Base-by-base conservation (phyloP, 2,329 filamentous ascomycete genomes). In the Geosmithia flava region DNA sequence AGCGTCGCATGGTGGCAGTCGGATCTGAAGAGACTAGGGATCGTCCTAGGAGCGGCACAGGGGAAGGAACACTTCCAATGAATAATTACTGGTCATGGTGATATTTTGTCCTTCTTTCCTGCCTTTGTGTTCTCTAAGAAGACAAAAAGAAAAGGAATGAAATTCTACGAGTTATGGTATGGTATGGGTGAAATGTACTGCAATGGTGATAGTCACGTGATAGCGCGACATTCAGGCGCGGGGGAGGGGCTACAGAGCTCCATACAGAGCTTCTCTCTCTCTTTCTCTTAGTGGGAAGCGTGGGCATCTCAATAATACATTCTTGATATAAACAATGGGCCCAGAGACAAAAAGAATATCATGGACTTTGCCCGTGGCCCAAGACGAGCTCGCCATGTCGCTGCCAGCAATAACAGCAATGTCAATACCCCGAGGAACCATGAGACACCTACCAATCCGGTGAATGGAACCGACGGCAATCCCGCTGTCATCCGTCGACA, bases 341-440 rank as follows among this genome's bases (percentile, higher is more conserved):
- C 17, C n/a, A 40, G 42, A 49, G 43, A 8, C 23, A 8, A 27
- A 27, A 27, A 27, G 23, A 27, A 8, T 27, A 27, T n/a, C 47
- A 60, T 62, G 61, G 59, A 63, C 52, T 54, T 60, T 49, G 48
- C 52, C 46, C 59, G 58, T 47, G 60, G 60, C 48, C 59, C 60
- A 39, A 56, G 61, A 48, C 49, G 59, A 42, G 56, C 59, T 47
- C 60, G 60, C 40, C 54, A 60, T 53, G 59, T 58, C 50, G 57
- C 59, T 13, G 54, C 58, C 33, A 29, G 7, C 47, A 44, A 4
- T 23, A 37, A 7, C 17, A 42, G 33, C 47, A 20, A 7, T 20
- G 42, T 11, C 16, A 20, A 44, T 44, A 5, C 15, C 6, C 23
- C 44, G 7, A 16, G 5, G 4, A 8, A 44, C 11, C 43, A 20